Evolutionary conservation across 306 rosid species (phyloP), one percentile per base, ranked within the genome.

Genomic region (Neltuma alba): DNA sequence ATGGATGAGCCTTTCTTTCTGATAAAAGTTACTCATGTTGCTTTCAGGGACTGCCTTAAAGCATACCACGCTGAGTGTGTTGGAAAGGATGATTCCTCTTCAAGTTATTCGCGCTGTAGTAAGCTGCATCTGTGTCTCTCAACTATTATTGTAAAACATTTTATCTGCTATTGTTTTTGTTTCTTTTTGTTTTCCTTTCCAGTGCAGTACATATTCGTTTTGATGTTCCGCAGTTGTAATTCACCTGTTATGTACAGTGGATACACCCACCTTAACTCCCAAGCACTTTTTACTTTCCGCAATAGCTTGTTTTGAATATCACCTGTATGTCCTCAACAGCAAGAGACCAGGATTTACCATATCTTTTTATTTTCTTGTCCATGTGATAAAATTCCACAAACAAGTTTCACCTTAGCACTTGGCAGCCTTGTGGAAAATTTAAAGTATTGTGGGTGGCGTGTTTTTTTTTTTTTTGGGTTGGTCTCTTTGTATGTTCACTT

Each of bases 11-110:
- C 61, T 42, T 70, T 50, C 34, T 44, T 75, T 75, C 60, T 65
- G 23, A 65, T 72, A 6, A 25, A 44, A 73, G 71, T 64, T 14
- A 71, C 40, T 58, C 57, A 12, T 86, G 85, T 76, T 86, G 75
- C 48, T 85, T 83, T 48, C 88, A 91, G 97, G 89, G 77, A 74
- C 58, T 93, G 97, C 79, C 90, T 82, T 38, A 93, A 93, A 85
- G 85, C 91, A 28, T 93, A 91, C 78, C 96, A 91, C 61, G 74
- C 91, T 69, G 70, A 9, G 2, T 93, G 97, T 62, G 85, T 83
- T 67, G 88, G 37, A 31, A 58, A 80, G 80, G 94, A 91, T 16
- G 84, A 77, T 4, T 79, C 88, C 37, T 83, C 87, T 81, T 63
- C 76, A 33, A 15, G n/a, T 69, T 65, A 12, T 93, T 83, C 86